phyloP scores from a whole-genome alignment of 1,284 basidiomycete species.

The Malassezia equina region DNA sequence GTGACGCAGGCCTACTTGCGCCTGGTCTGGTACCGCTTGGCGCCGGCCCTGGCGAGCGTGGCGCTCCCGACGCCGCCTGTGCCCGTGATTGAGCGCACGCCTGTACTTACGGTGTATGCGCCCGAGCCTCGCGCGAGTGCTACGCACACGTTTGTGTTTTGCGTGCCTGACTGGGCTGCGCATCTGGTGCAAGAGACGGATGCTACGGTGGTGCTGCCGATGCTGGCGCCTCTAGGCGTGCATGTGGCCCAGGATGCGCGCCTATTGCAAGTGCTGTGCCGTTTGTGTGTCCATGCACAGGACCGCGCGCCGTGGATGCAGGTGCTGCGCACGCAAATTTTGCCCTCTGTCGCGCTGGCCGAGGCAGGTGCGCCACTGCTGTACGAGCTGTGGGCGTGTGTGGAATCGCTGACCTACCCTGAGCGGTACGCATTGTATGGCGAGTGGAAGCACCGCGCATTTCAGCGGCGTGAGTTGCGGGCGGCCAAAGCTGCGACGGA shows the following conservation, averaged over 20 bases:
- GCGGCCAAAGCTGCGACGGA: slow-evolving; percentile 53
- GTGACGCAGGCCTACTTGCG: slow-evolving; percentile 62
- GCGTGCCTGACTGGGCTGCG: slow-evolving; percentile 33
- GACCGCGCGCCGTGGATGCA: slow-evolving; percentile 60
- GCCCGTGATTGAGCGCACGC: slow-evolving; percentile 2
- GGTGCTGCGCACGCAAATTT: slow-evolving; percentile 66
- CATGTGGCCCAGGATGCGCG: slow-evolving; percentile 25
- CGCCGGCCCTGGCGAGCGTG: slow-evolving; percentile 27
- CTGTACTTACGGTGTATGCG: slow-evolving; percentile 26
- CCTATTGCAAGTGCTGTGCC: slow-evolving; percentile 35
- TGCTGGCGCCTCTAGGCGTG: slow-evolving; percentile 36
- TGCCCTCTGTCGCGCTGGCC: slow-evolving; percentile 77
- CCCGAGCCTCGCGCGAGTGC: slow-evolving; percentile 32
- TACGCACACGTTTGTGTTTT: slow-evolving; percentile 29
- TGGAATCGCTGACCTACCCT: slow-evolving; percentile 66
- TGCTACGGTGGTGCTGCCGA: slow-evolving; percentile 27
- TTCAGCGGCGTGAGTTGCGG: slow-evolving; percentile 49
- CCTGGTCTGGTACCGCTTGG: slow-evolving; percentile 34
- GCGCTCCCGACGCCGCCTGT: not conserved
- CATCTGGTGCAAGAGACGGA: slow-evolving; percentile 22
- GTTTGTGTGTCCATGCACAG: slow-evolving; percentile 20
- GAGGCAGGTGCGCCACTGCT: slow-evolving; percentile 59
- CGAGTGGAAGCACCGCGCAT: slow-evolving; percentile 74
- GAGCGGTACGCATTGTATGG: slow-evolving; percentile 82
- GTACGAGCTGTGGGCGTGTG: slow-evolving; percentile 52